Evolutionary conservation across 1,284 basidiomycete species (phyloP).

Genomic region (Naganishia albida): DNA sequence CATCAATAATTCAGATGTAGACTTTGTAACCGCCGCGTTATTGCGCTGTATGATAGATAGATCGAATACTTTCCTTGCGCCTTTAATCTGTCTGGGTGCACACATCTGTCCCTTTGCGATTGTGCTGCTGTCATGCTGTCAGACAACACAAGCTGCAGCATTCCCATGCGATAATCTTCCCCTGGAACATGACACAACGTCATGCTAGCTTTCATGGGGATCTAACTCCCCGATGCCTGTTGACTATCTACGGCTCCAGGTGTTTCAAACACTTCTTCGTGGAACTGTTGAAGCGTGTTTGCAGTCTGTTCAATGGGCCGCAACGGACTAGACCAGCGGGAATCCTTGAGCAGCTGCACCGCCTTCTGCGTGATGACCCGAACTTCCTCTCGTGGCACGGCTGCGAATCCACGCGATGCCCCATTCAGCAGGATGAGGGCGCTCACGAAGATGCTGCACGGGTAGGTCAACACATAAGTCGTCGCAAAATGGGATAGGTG

Average conservation of each 20-base stretch:
- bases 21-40: not conserved
- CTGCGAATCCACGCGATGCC: constrained; percentile 1
- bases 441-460: constrained; percentile 16
- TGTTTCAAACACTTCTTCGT: not conserved
- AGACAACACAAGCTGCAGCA: too few relatives aligned
- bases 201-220: not conserved
- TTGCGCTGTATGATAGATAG: not conserved
- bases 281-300: constrained; percentile 5
- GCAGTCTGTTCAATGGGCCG: constrained; percentile 13
- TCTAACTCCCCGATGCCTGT: not conserved
- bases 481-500: constrained; percentile 12
- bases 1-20: constrained; percentile 7
- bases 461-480: constrained; percentile 15
- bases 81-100: too few relatives aligned
- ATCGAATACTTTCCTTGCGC: too few relatives aligned
- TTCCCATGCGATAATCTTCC: too few relatives aligned
- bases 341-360: constrained; percentile 8
- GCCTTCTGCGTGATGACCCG: constrained; percentile 3
- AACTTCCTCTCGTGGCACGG: constrained; percentile 11
- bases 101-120: too few relatives aligned
- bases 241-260: not conserved
- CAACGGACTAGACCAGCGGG: constrained; percentile 3
- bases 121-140: too few relatives aligned
- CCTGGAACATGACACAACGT: not conserved
- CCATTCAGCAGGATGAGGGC: constrained; percentile 15